A percentile compares a stretch with the other conserved stretches of the same genome.
These are phyloP conservation scores for Prototheca wickerhamii DNA, from an alignment of 163 green algal species.

Conservation along the genomic window DNA sequence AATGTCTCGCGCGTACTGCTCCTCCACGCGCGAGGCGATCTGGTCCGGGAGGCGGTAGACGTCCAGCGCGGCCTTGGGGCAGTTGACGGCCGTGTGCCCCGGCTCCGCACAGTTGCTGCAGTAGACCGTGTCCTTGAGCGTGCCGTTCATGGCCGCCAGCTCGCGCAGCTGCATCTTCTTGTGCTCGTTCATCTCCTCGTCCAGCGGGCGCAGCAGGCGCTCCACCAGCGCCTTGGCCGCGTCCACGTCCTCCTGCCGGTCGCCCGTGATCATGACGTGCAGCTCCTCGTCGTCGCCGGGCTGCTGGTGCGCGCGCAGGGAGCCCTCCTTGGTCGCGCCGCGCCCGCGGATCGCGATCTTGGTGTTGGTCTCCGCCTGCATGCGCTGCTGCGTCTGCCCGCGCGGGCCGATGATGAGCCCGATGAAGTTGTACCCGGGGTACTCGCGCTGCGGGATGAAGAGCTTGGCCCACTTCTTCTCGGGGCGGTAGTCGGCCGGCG, in stretches of 20 bases:
- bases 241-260: constrained; percentile 76
- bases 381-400: constrained; percentile 97
- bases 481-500: constrained; percentile 55
- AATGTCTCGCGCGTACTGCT: constrained; percentile 78
- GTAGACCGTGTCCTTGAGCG: constrained; percentile 72
- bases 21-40: constrained; percentile 36
- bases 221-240: constrained; percentile 65
- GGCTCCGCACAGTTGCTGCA: constrained; percentile 79
- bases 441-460: constrained; percentile 80
- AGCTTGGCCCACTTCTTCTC: constrained; percentile 73
- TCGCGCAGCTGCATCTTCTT: constrained; percentile 64
- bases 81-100: constrained; percentile 46
- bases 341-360: constrained; percentile 87
- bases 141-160: constrained; percentile 50
- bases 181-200: constrained; percentile 91
- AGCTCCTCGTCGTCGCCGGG: constrained; percentile 95
- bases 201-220: constrained; percentile 76
- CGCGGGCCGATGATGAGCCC: constrained; percentile 96
- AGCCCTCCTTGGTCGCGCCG: constrained; percentile 89
- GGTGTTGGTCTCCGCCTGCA: constrained; percentile 93
- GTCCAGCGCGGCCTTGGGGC: constrained; percentile 60
- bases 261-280: constrained; percentile 92
- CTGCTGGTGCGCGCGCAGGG: constrained; percentile 65
- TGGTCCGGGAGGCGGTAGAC: constrained; percentile 54
- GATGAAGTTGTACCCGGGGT: constrained; percentile 93